These are phyloP conservation scores for Hanseniaspora sp. DNA, from an alignment of 1,139 yeast genomes.

Conservation along the genomic window DNA sequence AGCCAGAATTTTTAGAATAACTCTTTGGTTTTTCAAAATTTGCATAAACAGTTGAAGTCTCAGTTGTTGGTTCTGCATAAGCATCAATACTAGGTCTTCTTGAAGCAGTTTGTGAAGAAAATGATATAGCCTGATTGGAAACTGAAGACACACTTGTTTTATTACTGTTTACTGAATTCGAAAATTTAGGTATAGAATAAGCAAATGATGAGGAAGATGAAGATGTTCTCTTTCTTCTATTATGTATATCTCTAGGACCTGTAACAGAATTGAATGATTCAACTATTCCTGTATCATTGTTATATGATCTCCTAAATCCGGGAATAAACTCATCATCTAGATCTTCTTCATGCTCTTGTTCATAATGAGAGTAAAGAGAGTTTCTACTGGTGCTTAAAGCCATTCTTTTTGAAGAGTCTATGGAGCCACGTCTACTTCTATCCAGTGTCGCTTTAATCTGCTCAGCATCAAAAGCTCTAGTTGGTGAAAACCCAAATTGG, in stretches of 20 bases:
- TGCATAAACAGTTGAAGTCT: slow-evolving; percentile 33
- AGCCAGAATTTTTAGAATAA: neutral
- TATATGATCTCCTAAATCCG: neutral
- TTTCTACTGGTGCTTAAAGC: slow-evolving; percentile 7
- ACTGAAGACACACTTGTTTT: slow-evolving; percentile 5
- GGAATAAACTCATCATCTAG: neutral
- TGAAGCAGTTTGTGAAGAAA: slow-evolving; percentile 20
- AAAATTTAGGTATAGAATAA: slow-evolving; percentile 25
- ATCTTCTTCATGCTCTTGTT: neutral
- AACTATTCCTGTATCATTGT: neutral
- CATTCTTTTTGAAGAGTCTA: slow-evolving; percentile 6
- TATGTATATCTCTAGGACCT: slow-evolving; percentile 7
- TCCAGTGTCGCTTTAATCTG: slow-evolving; percentile 6
- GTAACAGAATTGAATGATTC: slow-evolving; percentile 5
- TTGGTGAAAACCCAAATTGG: slow-evolving; percentile 17
- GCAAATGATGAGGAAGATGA: slow-evolving; percentile 21
- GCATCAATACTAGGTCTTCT: slow-evolving; percentile 27
- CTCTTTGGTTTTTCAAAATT: slow-evolving; percentile 30
- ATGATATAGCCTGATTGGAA: neutral
- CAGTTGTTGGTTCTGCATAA: slow-evolving; percentile 31
- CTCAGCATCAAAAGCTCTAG: slow-evolving; percentile 10
- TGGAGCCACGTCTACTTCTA: slow-evolving; percentile 10
- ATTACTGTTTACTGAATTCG: slow-evolving; percentile 20
- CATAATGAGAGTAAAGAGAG: slow-evolving; percentile 9
- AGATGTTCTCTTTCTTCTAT: slow-evolving; percentile 10